phyloP scores from a whole-genome alignment of 148 eudicot genomes.

The Mesembryanthemum crystallinum region DNA sequence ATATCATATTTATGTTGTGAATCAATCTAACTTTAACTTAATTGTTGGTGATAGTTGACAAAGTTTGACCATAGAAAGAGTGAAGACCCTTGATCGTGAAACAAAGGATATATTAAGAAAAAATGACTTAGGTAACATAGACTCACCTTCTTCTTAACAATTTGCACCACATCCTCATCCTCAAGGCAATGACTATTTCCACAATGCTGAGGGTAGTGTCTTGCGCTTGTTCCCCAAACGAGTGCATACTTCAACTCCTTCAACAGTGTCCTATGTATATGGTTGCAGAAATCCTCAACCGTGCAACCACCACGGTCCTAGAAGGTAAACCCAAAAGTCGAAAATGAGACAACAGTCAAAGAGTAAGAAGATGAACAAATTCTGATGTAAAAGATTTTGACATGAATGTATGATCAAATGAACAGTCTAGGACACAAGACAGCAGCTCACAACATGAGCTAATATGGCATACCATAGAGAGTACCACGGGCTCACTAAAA shows the following conservation, averaged over 20 bases:
- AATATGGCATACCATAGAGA: constrained; percentile 70
- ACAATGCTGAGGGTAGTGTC: constrained; percentile 98
- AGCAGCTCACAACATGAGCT: constrained; percentile 12
- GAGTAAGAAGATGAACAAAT: background rate
- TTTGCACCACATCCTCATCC: constrained; percentile 97
- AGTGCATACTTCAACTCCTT: constrained; percentile 90
- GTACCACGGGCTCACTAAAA: constrained; percentile 89
- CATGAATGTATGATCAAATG: background rate
- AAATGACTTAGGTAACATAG: background rate
- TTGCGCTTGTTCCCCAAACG: constrained; percentile 94
- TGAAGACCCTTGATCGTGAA: no score
- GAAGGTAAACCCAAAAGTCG: constrained; percentile 20
- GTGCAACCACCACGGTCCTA: constrained; percentile 97
- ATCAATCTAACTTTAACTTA: no score
- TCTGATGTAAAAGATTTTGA: background rate
- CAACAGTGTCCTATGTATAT: constrained; percentile 84
- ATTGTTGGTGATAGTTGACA: no score
- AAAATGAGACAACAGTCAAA: background rate
- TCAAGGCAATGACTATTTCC: constrained; percentile 79
- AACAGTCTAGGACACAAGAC: background rate
- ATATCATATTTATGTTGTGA: no score
- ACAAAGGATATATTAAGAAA: background rate
- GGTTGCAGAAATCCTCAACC: constrained; percentile 92
- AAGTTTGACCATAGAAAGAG: no score
- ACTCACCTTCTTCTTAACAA: constrained; percentile 92